These are phyloP conservation scores for Gaeumannomyces sp. DNA, from an alignment of 2,329 filamentous ascomycete species.

Conservation along the genomic window DNA sequence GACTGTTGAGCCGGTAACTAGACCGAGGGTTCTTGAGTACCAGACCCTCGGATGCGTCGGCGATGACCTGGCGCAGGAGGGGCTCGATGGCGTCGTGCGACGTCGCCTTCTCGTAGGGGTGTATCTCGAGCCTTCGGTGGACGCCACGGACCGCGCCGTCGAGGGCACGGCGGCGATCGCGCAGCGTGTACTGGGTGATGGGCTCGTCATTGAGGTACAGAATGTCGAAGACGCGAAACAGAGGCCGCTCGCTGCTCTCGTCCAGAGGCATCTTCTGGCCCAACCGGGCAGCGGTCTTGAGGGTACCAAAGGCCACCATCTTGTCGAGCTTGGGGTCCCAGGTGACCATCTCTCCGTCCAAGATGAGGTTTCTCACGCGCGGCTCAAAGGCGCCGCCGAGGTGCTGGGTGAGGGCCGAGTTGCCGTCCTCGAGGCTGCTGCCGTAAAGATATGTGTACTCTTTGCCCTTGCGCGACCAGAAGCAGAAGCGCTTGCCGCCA, in stretches of 20 bases:
- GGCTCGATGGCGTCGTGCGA: conserved; percentile 70
- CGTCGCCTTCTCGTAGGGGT: conserved; percentile 61
- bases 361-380: conserved; percentile 76
- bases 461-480: conserved; percentile 95
- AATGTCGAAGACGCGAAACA: conserved; percentile 87
- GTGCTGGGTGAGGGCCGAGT: conserved; percentile 73
- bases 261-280: conserved; percentile 69
- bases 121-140: conserved; percentile 75
- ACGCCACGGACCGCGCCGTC: conserved; percentile 63
- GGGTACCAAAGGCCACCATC: conserved; percentile 81
- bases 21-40: conserved; percentile 92
- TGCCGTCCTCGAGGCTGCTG: conserved; percentile 63
- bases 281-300: conserved; percentile 82
- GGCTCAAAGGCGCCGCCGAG: conserved; percentile 69
- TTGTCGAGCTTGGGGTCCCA: conserved; percentile 86
- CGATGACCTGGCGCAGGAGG: conserved; percentile 73
- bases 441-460: conserved; percentile 96
- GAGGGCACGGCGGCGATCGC: conserved; percentile 72
- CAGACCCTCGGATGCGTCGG: conserved; percentile 80
- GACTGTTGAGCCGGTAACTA: conserved; percentile 77
- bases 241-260: conserved; percentile 59
- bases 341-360: conserved; percentile 98
- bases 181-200: conserved; percentile 75
- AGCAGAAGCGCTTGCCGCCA: conserved; percentile 70
- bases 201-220: conserved; percentile 77